Base-by-base conservation (phyloP, 31 red algal genomes). In the Asparagopsis taxiformis region DNA sequence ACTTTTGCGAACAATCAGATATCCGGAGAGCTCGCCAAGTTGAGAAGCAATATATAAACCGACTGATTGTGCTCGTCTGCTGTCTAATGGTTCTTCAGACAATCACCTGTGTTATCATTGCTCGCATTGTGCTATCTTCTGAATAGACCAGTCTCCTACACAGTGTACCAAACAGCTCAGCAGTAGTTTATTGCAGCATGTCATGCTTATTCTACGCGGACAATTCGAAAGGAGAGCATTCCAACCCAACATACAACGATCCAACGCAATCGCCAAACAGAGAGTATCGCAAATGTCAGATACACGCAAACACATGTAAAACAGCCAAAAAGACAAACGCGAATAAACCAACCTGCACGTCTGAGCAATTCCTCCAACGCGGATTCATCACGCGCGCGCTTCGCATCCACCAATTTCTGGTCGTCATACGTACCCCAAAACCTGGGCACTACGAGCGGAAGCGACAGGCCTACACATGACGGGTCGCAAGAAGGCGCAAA, bases 341-440 rank as follows among this genome's bases (percentile, higher is more conserved):
- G 58, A 62, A n/a, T 21, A 73, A 22, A 16, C 62, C 28, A 68
- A 74, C 70, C 68, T 55, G 58, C 31, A 73, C 68, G 41, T 57
- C 33, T 59, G 16, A 68, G 69, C 15, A 70, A 61, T 6, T 80
- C 35, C 26, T 58, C n/a, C 30, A 68, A 48, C 20, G 25, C 69
- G 11, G 51, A 58, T 44, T 75, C 68, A 22, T 56, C 48, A 25
- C 50, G 61, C 10, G 68, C 62, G 30, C 38, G 30, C 11, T 51
- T 59, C 63, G 68, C 76, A 35, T 80, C 76, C 20, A 17, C 46
- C 9, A 13, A 23, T 41, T 58, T 59, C 25, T 67, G 36, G 69
- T 85, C 80, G 17, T 68, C 69, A 51, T 85, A 85, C 23, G 34
- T 63, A 34, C 80, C 70, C 80, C 80, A 85, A 33, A 67, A 35